Evolutionary conservation across 805 yeast species (phyloP), one percentile per base, ranked within the genome.

Genomic region (Jamesozyma hellenica): DNA sequence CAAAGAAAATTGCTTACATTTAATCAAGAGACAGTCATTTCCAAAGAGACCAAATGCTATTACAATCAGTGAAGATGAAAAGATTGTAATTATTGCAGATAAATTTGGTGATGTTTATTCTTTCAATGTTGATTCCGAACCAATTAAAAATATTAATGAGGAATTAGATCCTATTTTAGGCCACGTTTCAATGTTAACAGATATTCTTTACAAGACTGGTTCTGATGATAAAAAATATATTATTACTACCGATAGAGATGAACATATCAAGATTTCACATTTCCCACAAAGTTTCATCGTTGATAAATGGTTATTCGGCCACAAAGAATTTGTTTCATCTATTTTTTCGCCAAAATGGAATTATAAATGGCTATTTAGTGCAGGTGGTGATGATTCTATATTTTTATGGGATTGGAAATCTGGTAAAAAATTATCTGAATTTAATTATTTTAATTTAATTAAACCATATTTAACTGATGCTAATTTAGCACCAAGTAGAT

Each of bases 161-260:
- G 74, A 71, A 34, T 58, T 75, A 33, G 71, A 66, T 29, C 96
- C 96, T 2, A 69, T 90, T 6, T 64, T 90, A 39, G 99, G 99
- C 7, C 99, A 92, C 61, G 97, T 92, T 4, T 88, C 96, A 3
- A 86, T 92, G 96, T 71, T 92, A 44, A 82, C 94, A n/a, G 86
- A 79, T 46, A 71, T 88, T 2, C 39, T 47, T n/a, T 37, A 51
- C 35, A 41, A 45, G 2, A 42, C 36, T 21, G 51, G 50, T 36
- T 23, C 50, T 1, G 34, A 46, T 0, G 72, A 68, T 8, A 71
- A 72, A 43, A 40, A 59, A 33, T 81, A 62, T 43, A 58, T 88
- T 13, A 68, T 90, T 40, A 78, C 94, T 1, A 77, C 88, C 29
- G 99, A 92, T 64, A 74, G 98, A 62, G 99, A 92, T 61, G 99